Evolutionary conservation across 73 alveolate genomes (phyloP), one percentile per base, ranked within the genome.

Genomic region (Halteria grandinella): DNA sequence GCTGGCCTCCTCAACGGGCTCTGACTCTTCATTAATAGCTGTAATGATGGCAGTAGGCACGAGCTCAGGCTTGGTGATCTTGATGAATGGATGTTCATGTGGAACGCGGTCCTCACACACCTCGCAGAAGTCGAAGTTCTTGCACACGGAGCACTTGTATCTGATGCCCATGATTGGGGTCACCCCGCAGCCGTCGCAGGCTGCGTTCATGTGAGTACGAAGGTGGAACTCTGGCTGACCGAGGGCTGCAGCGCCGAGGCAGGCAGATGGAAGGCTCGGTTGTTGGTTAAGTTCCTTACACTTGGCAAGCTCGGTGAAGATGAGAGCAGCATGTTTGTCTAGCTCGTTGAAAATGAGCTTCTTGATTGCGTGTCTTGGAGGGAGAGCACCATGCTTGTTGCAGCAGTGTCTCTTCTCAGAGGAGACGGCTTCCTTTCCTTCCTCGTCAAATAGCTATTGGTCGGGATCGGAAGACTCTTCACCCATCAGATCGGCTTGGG

Each of bases 51-150:
- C 6, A 21, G 18, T 41, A 17, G 84, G 84, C 8, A 47, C 84
- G 27, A 43, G 51, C 50, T 76, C 84, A 36, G 93, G 89, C 5
- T 79, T 78, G 49, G 41, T 62, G 58, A 93, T 92, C 81, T 93
- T 93, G 45, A 93, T 50, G 85, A 93, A 82, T 32, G 98, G 96
- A 87, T 93, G 97, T 27, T 55, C 78, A 78, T 93, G 98, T 4
- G 20, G 60, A 21, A 55, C 49, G 21, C 64, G 76, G 31, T 55
- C 87, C 78, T 93, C 98, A 66, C 98, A 93, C 23, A 59, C 71
- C 63, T 70, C 91, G 57, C 98, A 93, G 64, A 79, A 85, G 72
- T 93, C 95, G 64, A 62, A 93, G 76, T 93, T 71, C 28, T 62
- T 53, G 63, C 97, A 90, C n/a, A 87, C 83, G 20, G 92, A 50